Conservation (phyloP, 495 filamentous ascomycete species). For the Penicillium riverlandense region DNA sequence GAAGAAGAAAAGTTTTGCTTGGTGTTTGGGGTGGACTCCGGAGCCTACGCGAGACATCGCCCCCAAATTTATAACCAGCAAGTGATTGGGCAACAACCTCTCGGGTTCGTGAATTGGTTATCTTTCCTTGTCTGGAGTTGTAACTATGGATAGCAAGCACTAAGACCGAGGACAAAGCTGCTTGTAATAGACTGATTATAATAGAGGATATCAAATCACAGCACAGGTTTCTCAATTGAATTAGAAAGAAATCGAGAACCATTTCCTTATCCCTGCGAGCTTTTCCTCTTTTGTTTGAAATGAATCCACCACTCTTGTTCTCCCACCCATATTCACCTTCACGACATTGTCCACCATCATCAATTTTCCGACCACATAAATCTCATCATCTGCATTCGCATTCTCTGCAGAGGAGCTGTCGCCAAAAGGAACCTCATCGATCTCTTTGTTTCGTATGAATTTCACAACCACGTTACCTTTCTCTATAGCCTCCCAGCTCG, state of each 20-base stretch:
- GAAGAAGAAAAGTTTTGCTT: no score
- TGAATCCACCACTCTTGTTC: constrained; percentile 41
- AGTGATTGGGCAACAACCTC: no score
- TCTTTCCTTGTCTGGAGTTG: no score
- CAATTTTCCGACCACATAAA: constrained; percentile 46
- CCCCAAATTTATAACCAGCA: no score
- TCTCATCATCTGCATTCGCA: constrained; percentile 4
- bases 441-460: constrained; percentile 42
- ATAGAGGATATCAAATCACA: no score
- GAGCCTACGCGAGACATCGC: no score
- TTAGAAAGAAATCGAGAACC: constrained; percentile 18
- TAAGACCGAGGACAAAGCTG: no score
- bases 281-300: constrained; percentile 47
- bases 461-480: constrained; percentile 44
- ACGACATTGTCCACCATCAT: constrained; percentile 49
- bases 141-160: no score
- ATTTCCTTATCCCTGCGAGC: constrained; percentile 14
- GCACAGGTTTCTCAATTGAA: no score
- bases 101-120: no score
- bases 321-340: constrained; percentile 53
- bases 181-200: no score
- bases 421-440: constrained; percentile 5
- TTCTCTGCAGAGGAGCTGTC: not conserved
- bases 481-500: constrained; percentile 43
- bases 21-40: no score